Base-by-base conservation (phyloP, 805 yeast genomes). In the Candida ulmi region DNA sequence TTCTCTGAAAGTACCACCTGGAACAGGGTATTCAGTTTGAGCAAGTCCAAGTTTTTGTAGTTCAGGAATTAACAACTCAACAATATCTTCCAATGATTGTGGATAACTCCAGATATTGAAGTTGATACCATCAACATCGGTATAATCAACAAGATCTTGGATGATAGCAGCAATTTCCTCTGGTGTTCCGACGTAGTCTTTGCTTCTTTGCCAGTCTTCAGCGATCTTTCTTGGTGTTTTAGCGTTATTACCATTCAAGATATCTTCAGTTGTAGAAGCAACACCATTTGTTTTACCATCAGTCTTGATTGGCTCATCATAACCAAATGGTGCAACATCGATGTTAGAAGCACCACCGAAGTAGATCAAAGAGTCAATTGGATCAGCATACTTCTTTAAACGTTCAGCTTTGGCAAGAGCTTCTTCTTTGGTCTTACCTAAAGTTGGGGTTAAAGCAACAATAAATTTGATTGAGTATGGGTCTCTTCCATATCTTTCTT, bases 41-140 rank as follows among this genome's bases (percentile, higher is more conserved):
- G 63, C 58, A 17, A 60, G 54, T 5, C 66, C 68, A 33, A 64
- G 52, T 17, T 42, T 44, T 40, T 60, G 58, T 35, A 66, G 52
- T 35, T 58, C 69, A 8, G 71, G 71, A 15, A 66, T 45, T 30
- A 67, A 48, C 23, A 48, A 46, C 12, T 68, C 62, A 25, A 65
- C 64, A 18, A 68, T 45, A 17, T 69, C 71, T 44, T 66, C 67
- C 45, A 63, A 68, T 7, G 64, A 48, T 6, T 61, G 66, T 17
- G 73, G 73, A 17, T 57, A 43, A 15, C 60, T 49, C 6, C 69
- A 62, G 47, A 68, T 64, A 2, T 67, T 61, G 36, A 68, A 56
- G 39, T 68, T 68, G 46, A 68, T 68, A 1, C 73, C 73, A 43
- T 68, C 73, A 11, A 68, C 57, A 33, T 59, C 68, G 8, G 68